A percentile compares a stretch with the other conserved stretches of the same genome.
These are phyloP conservation scores for Mediolabrus comicus DNA, from an alignment of 108 stramenopile genomes.

Conservation along the genomic window DNA sequence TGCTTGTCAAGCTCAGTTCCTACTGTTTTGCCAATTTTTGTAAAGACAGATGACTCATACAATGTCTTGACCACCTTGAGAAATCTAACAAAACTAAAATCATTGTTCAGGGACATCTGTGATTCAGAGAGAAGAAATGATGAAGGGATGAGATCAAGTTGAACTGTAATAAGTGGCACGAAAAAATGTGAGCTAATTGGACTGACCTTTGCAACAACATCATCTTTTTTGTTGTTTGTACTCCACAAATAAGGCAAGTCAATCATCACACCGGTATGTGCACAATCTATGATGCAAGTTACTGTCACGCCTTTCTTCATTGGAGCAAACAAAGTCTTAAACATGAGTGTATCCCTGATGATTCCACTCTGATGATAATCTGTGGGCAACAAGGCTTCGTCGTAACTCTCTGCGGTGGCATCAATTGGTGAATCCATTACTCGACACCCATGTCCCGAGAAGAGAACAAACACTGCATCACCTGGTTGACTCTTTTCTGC, in stretches of 20 bases:
- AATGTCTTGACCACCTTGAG: conserved; percentile 86
- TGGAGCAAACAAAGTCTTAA: conserved; percentile 80
- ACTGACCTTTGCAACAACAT: conserved; percentile 46
- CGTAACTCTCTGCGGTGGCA: conserved; percentile 68
- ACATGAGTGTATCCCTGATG: conserved; percentile 79
- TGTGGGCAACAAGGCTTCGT: conserved; percentile 74
- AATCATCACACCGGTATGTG: conserved; percentile 79
- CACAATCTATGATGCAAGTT: conserved; percentile 79
- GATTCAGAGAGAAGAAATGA: background rate
- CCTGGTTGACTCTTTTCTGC: conserved; percentile 82
- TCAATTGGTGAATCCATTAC: conserved; percentile 67
- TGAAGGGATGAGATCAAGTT: no score
- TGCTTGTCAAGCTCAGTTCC: conserved; percentile 38
- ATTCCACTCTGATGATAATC: conserved; percentile 71
- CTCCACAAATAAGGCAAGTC: conserved; percentile 85
- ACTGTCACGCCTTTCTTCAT: conserved; percentile 83
- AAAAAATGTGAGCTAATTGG: background rate
- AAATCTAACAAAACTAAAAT: conserved; percentile 86
- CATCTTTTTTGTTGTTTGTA: conserved; percentile 52
- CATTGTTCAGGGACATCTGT: conserved; percentile 68
- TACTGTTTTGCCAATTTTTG: conserved; percentile 36
- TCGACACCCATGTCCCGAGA: conserved; percentile 84
- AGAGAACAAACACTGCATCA: conserved; percentile 85
- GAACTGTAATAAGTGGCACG: no score
- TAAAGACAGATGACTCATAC: conserved; percentile 83